These are phyloP conservation scores for Rhizopogon sp. DNA, from an alignment of 768 basidiomycete genomes.

Conservation along the genomic window DNA sequence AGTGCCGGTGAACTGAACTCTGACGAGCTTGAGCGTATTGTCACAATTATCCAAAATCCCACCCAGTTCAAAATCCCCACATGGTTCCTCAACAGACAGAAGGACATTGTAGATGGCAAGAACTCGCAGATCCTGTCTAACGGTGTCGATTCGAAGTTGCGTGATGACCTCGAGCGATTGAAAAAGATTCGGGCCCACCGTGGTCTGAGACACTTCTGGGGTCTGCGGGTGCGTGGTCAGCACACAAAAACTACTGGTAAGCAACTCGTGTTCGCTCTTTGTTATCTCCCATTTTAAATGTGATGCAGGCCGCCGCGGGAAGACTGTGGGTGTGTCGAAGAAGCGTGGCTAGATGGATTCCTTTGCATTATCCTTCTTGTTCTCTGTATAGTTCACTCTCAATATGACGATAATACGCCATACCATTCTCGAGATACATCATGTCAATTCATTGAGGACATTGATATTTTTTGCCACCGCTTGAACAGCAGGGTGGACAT, in stretches of 20 bases:
- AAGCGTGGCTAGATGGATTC: conserved; percentile 57
- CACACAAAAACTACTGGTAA: conserved; percentile 98
- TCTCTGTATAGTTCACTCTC: not conserved
- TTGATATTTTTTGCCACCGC: too few species aligned
- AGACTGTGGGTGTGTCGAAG: conserved; percentile 96
- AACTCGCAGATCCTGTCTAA: conserved; percentile 95
- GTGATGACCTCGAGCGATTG: conserved; percentile 95
- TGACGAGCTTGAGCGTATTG: conserved; percentile 97
- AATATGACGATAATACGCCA: not conserved
- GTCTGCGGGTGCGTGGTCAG: conserved; percentile 93
- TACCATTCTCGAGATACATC: not conserved
- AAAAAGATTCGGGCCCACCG: conserved; percentile 99
- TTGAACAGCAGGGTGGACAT: too few species aligned
- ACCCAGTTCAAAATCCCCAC: conserved; percentile 99
- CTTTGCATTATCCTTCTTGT: not conserved
- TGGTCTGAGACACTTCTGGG: conserved; percentile 91
- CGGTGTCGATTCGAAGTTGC: conserved; percentile 94
- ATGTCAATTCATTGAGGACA: too few species aligned
- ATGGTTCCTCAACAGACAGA: conserved; percentile 99
- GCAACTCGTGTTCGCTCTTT: conserved; percentile 11
- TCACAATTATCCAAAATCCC: conserved; percentile 99
- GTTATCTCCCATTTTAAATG: not conserved
- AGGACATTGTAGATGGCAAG: conserved; percentile 97
- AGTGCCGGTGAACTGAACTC: conserved; percentile 99
- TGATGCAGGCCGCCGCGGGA: conserved; percentile 78